Evolutionary conservation across 192 early-diverging fungal species (phyloP).

Genomic region (Podila epicladia): DNA sequence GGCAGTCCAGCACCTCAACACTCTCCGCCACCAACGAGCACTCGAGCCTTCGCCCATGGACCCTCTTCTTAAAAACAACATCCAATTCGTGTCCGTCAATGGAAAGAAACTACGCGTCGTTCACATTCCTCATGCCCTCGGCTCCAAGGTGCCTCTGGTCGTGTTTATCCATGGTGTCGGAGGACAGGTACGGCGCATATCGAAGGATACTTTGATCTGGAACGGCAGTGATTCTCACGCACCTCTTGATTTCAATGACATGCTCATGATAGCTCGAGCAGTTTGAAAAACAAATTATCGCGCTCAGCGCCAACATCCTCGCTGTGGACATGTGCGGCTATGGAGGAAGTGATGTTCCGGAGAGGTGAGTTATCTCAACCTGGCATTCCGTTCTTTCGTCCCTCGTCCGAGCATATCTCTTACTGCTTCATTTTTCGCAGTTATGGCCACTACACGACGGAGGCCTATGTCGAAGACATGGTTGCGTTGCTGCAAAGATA

Average conservation of each 20-base stretch:
- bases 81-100: constrained; percentile 59
- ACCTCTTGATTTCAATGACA: no score
- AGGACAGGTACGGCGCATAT: constrained; percentile 56
- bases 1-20: constrained; percentile 7
- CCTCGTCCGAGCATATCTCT: not conserved
- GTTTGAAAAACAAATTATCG: constrained; percentile 65
- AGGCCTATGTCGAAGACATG: constrained; percentile 57
- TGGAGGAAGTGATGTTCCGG: constrained; percentile 61
- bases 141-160: constrained; percentile 61
- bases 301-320: constrained; percentile 63
- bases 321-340: constrained; percentile 66
- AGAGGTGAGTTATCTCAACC: constrained; percentile 40
- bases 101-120: constrained; percentile 58
- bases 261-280: constrained; percentile 55
- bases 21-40: not conserved
- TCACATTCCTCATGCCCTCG: constrained; percentile 63
- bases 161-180: constrained; percentile 69
- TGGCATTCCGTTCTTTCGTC: not conserved
- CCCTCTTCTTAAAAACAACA: constrained; percentile 46
- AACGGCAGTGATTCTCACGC: no score
- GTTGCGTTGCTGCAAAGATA: constrained; percentile 54
- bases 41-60: constrained; percentile 27
- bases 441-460: constrained; percentile 56
- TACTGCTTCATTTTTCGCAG: constrained; percentile 22
- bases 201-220: no score